These are phyloP conservation scores for Penicillium ochrochloron DNA, from an alignment of 495 filamentous ascomycete genomes.

Conservation along the genomic window DNA sequence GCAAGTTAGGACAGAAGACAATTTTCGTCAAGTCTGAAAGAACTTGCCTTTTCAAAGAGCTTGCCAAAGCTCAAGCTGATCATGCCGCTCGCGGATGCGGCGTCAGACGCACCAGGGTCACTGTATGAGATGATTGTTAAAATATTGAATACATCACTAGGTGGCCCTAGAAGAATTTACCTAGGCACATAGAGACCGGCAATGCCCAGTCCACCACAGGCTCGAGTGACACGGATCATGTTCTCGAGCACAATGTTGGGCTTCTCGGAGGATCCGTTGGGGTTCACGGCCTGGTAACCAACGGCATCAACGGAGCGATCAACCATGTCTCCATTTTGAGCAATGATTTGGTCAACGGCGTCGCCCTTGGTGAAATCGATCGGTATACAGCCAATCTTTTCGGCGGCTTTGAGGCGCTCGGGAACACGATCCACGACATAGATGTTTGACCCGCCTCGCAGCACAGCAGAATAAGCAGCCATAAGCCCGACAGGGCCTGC, in stretches of 20 bases:
- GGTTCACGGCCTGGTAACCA: constrained; percentile 57
- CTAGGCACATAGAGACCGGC: constrained; percentile 51
- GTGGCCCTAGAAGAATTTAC: constrained; percentile 1
- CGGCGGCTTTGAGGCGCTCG: constrained; percentile 54
- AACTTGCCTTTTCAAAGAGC: constrained; percentile 60
- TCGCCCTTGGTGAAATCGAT: constrained; percentile 46
- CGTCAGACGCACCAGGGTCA: constrained; percentile 52
- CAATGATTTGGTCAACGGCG: constrained; percentile 44
- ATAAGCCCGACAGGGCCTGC: constrained; percentile 61
- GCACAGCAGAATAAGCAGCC: constrained; percentile 57
- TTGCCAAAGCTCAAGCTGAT: constrained; percentile 64
- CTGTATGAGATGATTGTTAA: constrained; percentile 9
- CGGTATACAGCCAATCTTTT: constrained; percentile 54
- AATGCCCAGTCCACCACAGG: constrained; percentile 54
- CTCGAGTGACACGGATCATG: constrained; percentile 51
- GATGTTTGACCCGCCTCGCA: constrained; percentile 57
- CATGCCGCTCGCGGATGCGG: constrained; percentile 53
- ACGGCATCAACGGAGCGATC: constrained; percentile 59
- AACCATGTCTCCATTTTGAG: constrained; percentile 49
- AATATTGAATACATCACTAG: not conserved
- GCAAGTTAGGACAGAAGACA: not conserved
- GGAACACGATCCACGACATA: constrained; percentile 60
- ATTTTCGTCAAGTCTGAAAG: not conserved
- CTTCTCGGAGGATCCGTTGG: constrained; percentile 45
- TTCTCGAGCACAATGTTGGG: constrained; percentile 51